Base-by-base conservation (phyloP, 305 asterid genomes). In the Fraxinus paxiana region DNA sequence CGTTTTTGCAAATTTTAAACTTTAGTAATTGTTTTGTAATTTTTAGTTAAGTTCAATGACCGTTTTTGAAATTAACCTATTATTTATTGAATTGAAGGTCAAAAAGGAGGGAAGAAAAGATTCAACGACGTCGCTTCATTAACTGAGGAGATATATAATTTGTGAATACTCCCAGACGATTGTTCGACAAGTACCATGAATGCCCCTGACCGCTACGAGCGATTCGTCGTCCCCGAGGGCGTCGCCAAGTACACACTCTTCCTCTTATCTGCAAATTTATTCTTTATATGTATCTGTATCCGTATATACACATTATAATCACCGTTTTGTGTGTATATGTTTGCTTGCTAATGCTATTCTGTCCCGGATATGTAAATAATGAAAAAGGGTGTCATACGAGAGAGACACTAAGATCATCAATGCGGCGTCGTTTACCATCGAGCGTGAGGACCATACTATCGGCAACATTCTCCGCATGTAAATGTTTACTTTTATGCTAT, bases 191-290 rank as follows among this genome's bases (percentile, higher is more conserved):
- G 30, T 7, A 74, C 69, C 37, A 94, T 93, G 98, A 94, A 94
- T 79, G 98, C 98, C 80, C 97, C 97, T 5, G 98, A 94, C 67
- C 95, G 98, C 82, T 94, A 94, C 83, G 97, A 94, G 89, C 91
- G 98, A 72, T 95, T 95, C 77, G 98, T 92, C 69, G 95, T 93
- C 22, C 98, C 98, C 4, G 97, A 94, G 85, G 98, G 98, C 56
- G 93, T 92, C 51, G 89, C 93, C 75, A 93, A 94, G 97, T 94
- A 87, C 71, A 20, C 65, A n/a, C 2, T 30, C 67, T 59, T 56
- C 38, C 79, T 9, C 2, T 59, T 6, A 4, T 13, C 9, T 61
- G 20, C 8, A 22, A 63, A 24, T 63, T 63, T 35, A 24, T 26
- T 28, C 30, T 28, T 28, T 28, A 28, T 28, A 10, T 37, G 8